phyloP scores from a whole-genome alignment of 257 asterid genomes.

The Solanum sejunctum region DNA sequence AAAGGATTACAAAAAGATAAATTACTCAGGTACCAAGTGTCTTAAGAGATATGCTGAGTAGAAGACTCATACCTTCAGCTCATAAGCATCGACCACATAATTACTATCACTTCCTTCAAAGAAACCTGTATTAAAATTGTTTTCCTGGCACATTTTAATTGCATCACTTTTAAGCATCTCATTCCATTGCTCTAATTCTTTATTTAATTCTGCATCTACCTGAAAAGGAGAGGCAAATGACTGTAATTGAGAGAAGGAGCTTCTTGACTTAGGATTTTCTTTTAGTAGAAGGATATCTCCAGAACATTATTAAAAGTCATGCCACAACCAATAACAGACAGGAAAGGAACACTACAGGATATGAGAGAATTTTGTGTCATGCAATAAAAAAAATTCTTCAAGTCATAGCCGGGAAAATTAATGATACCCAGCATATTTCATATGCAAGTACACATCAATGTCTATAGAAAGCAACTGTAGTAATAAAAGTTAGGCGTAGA shows the following conservation, averaged over 20 bases:
- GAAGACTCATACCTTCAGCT: conserved; percentile 57
- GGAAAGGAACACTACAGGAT: background rate
- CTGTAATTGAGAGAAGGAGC: background rate
- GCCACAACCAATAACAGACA: background rate
- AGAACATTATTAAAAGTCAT: background rate
- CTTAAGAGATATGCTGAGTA: background rate
- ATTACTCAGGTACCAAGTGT: background rate
- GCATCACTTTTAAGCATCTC: conserved; percentile 81
- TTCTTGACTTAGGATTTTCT: background rate
- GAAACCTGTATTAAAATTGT: conserved; percentile 79
- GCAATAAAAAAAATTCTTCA: background rate
- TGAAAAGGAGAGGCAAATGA: conserved; percentile 23
- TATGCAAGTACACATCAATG: background rate
- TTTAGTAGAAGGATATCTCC: background rate
- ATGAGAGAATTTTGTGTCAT: background rate
- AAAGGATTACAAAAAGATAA: background rate
- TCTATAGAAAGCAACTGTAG: background rate
- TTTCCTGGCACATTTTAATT: conserved; percentile 78
- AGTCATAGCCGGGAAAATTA: background rate
- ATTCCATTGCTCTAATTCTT: conserved; percentile 93
- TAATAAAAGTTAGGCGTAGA: background rate
- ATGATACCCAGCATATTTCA: background rate
- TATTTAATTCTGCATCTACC: conserved; percentile 77
- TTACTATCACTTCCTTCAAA: conserved; percentile 89
- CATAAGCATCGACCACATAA: conserved; percentile 87